Conservation (phyloP, 306 rosid genomes). For the Nissolia schottii region DNA sequence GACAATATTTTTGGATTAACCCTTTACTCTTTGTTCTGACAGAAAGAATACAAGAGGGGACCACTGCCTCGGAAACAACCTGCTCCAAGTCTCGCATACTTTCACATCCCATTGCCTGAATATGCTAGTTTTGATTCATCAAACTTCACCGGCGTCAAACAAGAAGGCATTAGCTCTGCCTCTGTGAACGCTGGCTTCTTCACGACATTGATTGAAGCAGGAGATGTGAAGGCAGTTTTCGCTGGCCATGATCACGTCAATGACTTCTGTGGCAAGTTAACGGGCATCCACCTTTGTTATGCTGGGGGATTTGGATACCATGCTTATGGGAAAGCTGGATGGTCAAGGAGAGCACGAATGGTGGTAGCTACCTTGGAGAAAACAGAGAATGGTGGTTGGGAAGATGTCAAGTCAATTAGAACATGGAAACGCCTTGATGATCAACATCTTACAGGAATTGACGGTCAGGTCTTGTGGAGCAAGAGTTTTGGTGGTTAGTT, state of each 20-base stretch:
- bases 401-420: conserved; percentile 62
- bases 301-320: conserved; percentile 87
- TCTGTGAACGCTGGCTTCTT: conserved; percentile 78
- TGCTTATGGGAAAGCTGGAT: conserved; percentile 87
- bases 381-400: conserved; percentile 49
- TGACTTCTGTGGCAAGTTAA: conserved; percentile 75
- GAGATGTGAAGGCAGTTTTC: conserved; percentile 81
- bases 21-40: conserved; percentile 21
- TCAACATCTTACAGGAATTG: conserved; percentile 46
- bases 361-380: conserved; percentile 63
- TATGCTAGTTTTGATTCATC: conserved; percentile 57
- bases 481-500: conserved; percentile 52
- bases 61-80: conserved; percentile 57
- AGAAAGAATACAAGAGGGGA: conserved; percentile 51
- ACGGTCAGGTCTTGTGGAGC: conserved; percentile 62
- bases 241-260: conserved; percentile 75
- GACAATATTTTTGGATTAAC: neutral
- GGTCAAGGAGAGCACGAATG: conserved; percentile 82
- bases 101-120: conserved; percentile 85
- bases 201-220: conserved; percentile 64
- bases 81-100: conserved; percentile 73
- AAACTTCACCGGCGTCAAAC: conserved; percentile 62
- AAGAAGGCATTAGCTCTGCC: conserved; percentile 68
- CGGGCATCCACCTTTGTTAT: conserved; percentile 64
- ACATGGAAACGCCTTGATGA: conserved; percentile 88